Evolutionary conservation across 805 yeast species (phyloP), one percentile per base, ranked within the genome.

Genomic region (Wickerhamiella shivajii): DNA sequence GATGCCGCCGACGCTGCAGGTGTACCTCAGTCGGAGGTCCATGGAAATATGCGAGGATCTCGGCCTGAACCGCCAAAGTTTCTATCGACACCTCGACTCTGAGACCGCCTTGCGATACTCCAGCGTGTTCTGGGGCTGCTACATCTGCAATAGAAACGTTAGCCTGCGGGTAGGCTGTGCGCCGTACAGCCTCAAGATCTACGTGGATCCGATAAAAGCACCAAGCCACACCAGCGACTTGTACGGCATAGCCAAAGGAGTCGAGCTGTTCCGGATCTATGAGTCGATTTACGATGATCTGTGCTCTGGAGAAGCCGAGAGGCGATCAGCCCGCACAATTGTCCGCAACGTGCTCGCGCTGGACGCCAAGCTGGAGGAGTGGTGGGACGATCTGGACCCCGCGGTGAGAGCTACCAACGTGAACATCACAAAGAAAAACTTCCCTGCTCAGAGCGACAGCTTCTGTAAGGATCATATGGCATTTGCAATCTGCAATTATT

Each of bases 11-110:
- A 17, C 34, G 5, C 21, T 19, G 11, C 29, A 25, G 34, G 7
- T 25, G 6, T 31, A 25, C 12, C 25, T 31, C 18, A 14, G 25
- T 6, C 29, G 34, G 3, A 24, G 34, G 16, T 31, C 71, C 5
- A 59, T 68, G 4, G 56, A 74, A 39, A 63, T 61, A 40, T 76
- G 76, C 0, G 67, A 64, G 29, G 74, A 69, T 24, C 44, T 71
- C 46, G 79, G 79, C 0, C 53, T 77, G 5, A 70, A 74, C 41
- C 53, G 71, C 33, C 51, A 50, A 3, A 76, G 69, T 29, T 44
- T 63, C 2, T 59, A 61, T 33, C 45, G 49, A 3, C 57, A 69
- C 15, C 48, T 65, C 16, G n/a, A n/a, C n/a, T n/a, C n/a, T n/a
- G n/a, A n/a, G n/a, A n/a, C n/a, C n/a, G n/a, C n/a, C n/a, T n/a